Conservation (phyloP, 2,329 filamentous ascomycete genomes). For the Cladosporium sp. region DNA sequence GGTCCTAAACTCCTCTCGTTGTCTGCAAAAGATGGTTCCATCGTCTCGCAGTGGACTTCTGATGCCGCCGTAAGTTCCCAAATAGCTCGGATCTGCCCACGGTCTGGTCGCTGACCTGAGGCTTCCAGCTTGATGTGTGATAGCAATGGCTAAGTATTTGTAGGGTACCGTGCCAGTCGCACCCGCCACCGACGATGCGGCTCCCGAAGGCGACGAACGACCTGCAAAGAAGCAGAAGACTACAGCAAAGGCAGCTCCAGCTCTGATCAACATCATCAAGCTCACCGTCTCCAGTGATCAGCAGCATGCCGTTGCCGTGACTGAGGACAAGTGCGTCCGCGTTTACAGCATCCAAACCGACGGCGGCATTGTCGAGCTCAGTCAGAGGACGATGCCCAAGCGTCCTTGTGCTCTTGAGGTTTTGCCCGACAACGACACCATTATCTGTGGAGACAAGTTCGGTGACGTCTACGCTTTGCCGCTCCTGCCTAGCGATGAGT, state of each 20-base stretch:
- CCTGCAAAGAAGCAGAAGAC: conserved; percentile 36
- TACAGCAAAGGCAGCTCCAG: conserved; percentile 4
- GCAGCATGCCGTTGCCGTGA: conserved; percentile 72
- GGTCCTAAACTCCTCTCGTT: conserved; percentile 72
- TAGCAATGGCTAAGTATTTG: neutral
- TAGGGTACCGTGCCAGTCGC: conserved; percentile 12
- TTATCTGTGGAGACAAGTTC: conserved; percentile 90
- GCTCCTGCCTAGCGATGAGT: conserved; percentile 51
- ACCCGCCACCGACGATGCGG: conserved; percentile 6
- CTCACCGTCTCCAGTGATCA: conserved; percentile 65
- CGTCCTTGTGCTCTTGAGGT: conserved; percentile 76
- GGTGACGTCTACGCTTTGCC: conserved; percentile 93
- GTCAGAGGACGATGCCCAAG: conserved; percentile 84
- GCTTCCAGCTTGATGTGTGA: neutral
- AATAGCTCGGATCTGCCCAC: conserved; percentile 23
- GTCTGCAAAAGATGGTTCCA: conserved; percentile 56
- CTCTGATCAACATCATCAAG: conserved; percentile 64
- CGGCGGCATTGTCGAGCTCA: conserved; percentile 66
- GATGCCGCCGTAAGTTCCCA: conserved; percentile 28
- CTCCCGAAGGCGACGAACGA: conserved; percentile 22
- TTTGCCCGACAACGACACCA: conserved; percentile 66
- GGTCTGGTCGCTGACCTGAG: conserved; percentile 20
- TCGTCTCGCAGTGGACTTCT: conserved; percentile 62
- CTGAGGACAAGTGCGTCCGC: conserved; percentile 87
- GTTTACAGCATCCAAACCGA: conserved; percentile 69